phyloP scores from a whole-genome alignment of 1,284 basidiomycete genomes.

The Xerocomus amazonicus region DNA sequence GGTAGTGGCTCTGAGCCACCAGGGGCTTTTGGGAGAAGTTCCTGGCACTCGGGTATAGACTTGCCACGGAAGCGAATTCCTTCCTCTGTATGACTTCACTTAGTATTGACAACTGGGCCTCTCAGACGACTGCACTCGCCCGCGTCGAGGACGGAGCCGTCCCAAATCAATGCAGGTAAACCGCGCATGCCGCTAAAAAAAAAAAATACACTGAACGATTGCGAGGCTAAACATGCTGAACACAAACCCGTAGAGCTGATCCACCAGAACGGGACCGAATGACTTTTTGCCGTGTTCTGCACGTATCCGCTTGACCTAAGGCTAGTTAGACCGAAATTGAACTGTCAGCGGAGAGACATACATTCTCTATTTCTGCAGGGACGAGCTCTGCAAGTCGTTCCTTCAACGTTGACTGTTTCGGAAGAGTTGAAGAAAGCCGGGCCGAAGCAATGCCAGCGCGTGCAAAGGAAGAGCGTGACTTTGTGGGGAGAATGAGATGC shows the following conservation, averaged over 20 bases:
- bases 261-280: slow-evolving; percentile 86
- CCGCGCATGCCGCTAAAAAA: slow-evolving; percentile 85
- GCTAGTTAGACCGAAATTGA: slow-evolving; percentile 5
- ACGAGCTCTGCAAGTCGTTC: slow-evolving; percentile 90
- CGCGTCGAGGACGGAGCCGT: slow-evolving; percentile 92
- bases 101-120: slow-evolving; percentile 2
- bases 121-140: slow-evolving; percentile 37
- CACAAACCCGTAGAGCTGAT: slow-evolving; percentile 82
- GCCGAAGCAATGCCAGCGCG: slow-evolving; percentile 46
- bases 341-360: slow-evolving; percentile 31
- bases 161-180: slow-evolving; percentile 86
- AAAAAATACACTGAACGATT: slow-evolving; percentile 8
- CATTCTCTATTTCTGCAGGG: slow-evolving; percentile 84
- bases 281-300: slow-evolving; percentile 84
- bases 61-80: slow-evolving; percentile 95
- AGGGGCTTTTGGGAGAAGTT: slow-evolving; percentile 81
- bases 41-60: slow-evolving; percentile 88
- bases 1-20: slow-evolving; percentile 90
- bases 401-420: slow-evolving; percentile 78
- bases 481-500: slow-evolving; percentile 17
- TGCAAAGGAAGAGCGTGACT: slow-evolving; percentile 48
- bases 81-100: slow-evolving; percentile 58
- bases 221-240: neutral
- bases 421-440: slow-evolving; percentile 62
- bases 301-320: slow-evolving; percentile 79